Evolutionary conservation across 192 early-diverging fungal genomes (phyloP), one percentile per base, ranked within the genome.

Genomic region (Umbelopsis sp.): DNA sequence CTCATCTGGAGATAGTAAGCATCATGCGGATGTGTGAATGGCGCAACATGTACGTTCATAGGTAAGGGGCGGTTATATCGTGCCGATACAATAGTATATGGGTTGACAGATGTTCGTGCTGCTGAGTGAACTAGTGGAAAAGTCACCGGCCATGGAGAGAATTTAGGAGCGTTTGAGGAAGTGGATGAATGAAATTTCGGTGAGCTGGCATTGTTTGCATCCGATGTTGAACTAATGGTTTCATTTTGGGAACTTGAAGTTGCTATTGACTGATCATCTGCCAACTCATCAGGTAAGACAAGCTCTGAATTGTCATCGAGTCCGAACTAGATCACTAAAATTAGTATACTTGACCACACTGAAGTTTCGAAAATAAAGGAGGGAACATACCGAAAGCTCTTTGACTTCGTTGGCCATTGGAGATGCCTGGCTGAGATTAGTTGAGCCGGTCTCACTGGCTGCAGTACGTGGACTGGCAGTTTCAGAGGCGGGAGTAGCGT

Each of bases 1-100:
- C 55, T 61, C 55, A 61, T 61, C 30, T 61, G 55, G 12, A 61
- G 27, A 35, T 61, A 61, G 30, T 61, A 61, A 4, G 55, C 55
- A 35, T 61, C 55, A 35, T 61, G 55, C 18, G 55, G 55, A 16
- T 61, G 55, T 2, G 55, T 61, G 55, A 61, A 61, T 6, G 55
- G 55, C 16, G 55, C 55, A 35, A 61, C 55, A 33, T 61, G 55
- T 2, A 61, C 55, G 30, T 61, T 61, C 55, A 61, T 61, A 13
- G 55, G 55, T 12, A 61, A 35, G 2, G 55, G 55, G 27, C 55
- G 55, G 16, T 61, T 61, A 18, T 61, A 61, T 16, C 55, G 55
- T n/a, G 55, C 55, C 2, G 55, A 61, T 25, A 61, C 55, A 35
- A 61, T 61, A 15, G 55, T 35, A 30, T 61, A 61, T 27, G 55